Base-by-base conservation (phyloP, 2,329 filamentous ascomycete species). In the Coniochaeta hoffmannii region DNA sequence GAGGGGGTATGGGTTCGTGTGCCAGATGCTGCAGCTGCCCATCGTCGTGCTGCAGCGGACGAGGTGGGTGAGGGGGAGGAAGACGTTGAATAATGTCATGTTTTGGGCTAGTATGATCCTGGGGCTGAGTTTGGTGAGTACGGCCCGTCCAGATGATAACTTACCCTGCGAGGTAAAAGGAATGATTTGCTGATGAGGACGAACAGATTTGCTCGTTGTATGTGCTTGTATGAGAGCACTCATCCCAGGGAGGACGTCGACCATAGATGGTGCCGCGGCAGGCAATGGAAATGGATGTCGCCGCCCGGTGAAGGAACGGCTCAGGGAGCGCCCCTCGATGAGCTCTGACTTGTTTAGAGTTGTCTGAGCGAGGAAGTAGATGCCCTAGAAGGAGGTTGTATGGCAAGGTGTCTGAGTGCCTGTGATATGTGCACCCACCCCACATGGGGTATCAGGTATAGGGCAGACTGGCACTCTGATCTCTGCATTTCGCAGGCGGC, bases 11-110 rank as follows among this genome's bases (percentile, higher is more conserved):
- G 94, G 93, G 10, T 96, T 97, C 68, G 66, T 95, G 19, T 88
- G 90, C 59, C 94, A 97, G 85, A 97, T 99, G 94, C 74, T 95
- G 59, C 94, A 99, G 76, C 80, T 97, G 62, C 94, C 94, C 0
- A 94, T 97, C 62, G 89, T 97, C n/a, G 83, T 92, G 69, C 75
- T 97, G 30, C 94, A 97, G 75, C 82, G 89, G 59, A 91, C 88
- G 4, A 82, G 78, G 58, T 90, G 84, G 76, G 83, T 97, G 35
- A 81, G 85, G 55, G 85, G 86, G 19, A 82, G 83, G 62, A 85
- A 85, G 67, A 86, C 92, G 30, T 75, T 96, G 56, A 97, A 97
- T 66, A 95, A 95, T 63, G 84, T 91, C 24, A 86, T 89, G 59
- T 96, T 96, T 68, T 96, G 92, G 92, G 86, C 83, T 65, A 91